Evolutionary conservation across 1,284 basidiomycete genomes (phyloP), one percentile per base, ranked within the genome.

Genomic region (Vanrija sp.): DNA sequence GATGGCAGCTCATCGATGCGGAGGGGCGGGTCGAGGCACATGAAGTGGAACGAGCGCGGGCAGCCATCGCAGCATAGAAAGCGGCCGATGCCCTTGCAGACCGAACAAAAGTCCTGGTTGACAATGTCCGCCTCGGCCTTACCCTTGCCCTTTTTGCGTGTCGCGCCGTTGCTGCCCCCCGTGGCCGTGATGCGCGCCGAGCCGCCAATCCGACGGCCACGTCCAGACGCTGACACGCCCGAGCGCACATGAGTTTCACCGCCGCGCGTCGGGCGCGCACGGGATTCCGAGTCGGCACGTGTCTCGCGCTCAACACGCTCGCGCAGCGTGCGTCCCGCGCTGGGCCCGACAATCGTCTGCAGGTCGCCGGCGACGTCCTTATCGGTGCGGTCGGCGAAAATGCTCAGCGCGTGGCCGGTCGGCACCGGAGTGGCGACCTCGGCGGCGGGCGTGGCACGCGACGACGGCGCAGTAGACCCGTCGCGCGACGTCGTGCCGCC

Each of bases 61-160:
- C 96, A 99, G 14, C 94, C 93, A 73, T 98, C 95, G 76, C 95
- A 99, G 74, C 97, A 98, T 9, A 95, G 83, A 58, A 94, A 80
- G 54, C 93, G 89, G 26, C 83, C 83, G 48, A 80, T 78, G 14
- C 81, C 81, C 26, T 86, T 83, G 77, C 95, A 98, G 2, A 90
- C 84, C 50, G 92, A 94, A 74, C 94, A 98, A 69, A 90, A 91
- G 74, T 98, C 94, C 73, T 97, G 87, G 76, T 98, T 98, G 53
- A 72, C 67, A 46, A 67, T 60, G 21, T 68, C 63, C 5, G 26
- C 39, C 15, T 66, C 65, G 5, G 52, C 57, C 49, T 65, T 66
- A 28, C 65, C 62, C 53, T 71, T 69, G 23, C 64, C 64, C 58
- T 69, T 69, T 19, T 55, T 55, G 51, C 51, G 48, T 25, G 49